These are phyloP conservation scores for Astrephomene gubernaculifera DNA, from an alignment of 139 green algal species.

Conservation along the genomic window DNA sequence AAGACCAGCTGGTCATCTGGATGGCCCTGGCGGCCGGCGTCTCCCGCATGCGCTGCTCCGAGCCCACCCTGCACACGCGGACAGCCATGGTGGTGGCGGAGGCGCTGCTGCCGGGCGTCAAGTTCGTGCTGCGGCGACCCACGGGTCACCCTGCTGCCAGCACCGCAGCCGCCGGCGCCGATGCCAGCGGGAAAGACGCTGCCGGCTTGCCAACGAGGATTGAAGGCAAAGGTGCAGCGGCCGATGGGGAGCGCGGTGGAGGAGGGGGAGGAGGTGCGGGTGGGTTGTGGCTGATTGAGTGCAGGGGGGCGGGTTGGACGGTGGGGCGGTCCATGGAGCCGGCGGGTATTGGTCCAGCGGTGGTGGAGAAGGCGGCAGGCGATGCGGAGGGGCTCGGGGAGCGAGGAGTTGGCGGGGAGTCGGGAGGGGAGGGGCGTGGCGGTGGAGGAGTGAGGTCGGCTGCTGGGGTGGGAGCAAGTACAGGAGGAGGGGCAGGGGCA, in stretches of 20 bases:
- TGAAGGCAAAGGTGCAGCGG: background rate
- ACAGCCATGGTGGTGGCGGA: constrained; percentile 82
- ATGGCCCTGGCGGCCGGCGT: constrained; percentile 82
- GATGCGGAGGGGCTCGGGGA: too few species aligned
- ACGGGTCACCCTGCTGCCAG: background rate
- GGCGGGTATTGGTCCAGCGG: too few species aligned
- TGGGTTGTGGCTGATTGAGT: constrained; percentile 42
- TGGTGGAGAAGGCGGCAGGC: too few species aligned
- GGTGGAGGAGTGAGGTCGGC: too few species aligned
- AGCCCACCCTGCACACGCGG: constrained; percentile 84
- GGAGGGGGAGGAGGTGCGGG: too few species aligned
- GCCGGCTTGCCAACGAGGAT: background rate
- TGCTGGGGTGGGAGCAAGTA: too few species aligned
- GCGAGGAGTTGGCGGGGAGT: too few species aligned
- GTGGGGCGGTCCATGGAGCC: too few species aligned
- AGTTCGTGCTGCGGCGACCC: constrained; percentile 50
- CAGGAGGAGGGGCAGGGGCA: too few species aligned
- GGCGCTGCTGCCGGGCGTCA: constrained; percentile 63
- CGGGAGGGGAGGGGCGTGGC: too few species aligned
- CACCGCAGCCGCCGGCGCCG: background rate
- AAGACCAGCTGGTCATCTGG: constrained; percentile 90
- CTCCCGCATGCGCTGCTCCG: constrained; percentile 65
- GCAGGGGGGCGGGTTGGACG: constrained; percentile 29
- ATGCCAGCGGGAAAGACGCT: background rate
- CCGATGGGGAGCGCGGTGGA: too few species aligned